Percentiles rank a stretch among this genome's conserved stretches.
Conservation (phyloP, 2,329 filamentous ascomycete species). For the Ustilaginoidea virens region DNA sequence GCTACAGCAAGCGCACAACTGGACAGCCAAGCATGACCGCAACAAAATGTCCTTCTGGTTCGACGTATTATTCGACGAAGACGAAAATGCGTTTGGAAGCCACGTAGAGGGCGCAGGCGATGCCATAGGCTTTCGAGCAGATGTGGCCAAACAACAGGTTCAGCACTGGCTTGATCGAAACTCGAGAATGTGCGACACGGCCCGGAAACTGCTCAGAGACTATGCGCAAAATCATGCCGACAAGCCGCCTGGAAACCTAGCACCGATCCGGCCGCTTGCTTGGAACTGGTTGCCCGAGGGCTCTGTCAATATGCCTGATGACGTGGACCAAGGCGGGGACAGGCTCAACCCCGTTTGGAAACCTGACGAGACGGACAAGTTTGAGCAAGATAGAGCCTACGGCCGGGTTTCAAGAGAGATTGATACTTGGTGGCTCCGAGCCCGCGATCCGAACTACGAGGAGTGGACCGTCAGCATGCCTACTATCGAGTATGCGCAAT, state of each 20-base stretch:
- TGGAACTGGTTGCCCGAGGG: conserved; percentile 39
- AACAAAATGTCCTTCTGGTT: conserved; percentile 60
- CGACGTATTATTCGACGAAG: conserved; percentile 47
- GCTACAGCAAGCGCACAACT: conserved; percentile 52
- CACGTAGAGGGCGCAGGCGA: conserved; percentile 37
- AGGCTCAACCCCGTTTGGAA: conserved; percentile 34
- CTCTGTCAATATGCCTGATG: conserved; percentile 13
- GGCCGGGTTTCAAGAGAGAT: conserved; percentile 48
- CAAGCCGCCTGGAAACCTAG: conserved; percentile 32
- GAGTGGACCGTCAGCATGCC: conserved; percentile 44
- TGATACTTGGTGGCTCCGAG: conserved; percentile 48
- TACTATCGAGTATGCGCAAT: conserved; percentile 41
- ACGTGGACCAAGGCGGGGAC: conserved; percentile 22
- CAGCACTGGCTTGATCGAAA: conserved; percentile 48
- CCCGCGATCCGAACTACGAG: conserved; percentile 43
- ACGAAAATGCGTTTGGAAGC: conserved; percentile 29
- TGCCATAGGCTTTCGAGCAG: conserved; percentile 35
- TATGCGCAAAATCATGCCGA: conserved; percentile 35
- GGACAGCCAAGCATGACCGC: conserved; percentile 52
- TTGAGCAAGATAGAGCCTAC: conserved; percentile 41
- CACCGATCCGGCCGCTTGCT: conserved; percentile 33
- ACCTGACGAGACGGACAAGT: conserved; percentile 37
- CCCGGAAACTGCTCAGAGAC: conserved; percentile 35
- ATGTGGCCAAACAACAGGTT: conserved; percentile 43
- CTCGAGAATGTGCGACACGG: conserved; percentile 40